phyloP scores from a whole-genome alignment of 768 basidiomycete species.

The Rhizopogon vulgaris region DNA sequence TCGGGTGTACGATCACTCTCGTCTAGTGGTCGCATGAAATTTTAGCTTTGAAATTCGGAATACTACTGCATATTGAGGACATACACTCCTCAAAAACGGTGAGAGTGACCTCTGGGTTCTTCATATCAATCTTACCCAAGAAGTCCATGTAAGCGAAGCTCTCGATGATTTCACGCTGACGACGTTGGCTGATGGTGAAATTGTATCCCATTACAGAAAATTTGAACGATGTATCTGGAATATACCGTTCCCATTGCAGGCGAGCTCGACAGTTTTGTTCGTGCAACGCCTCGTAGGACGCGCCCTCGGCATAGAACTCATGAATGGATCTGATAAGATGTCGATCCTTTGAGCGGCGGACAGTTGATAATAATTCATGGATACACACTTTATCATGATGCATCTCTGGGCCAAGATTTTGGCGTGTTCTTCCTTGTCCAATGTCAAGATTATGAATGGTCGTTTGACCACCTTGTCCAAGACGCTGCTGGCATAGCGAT shows the following conservation, averaged over 20 bases:
- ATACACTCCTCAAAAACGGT: slow-evolving; percentile 86
- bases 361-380: not conserved
- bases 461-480: slow-evolving; percentile 40
- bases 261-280: slow-evolving; percentile 37
- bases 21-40: slow-evolving; percentile 29
- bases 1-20: slow-evolving; percentile 42
- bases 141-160: slow-evolving; percentile 84
- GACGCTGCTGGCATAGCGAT: slow-evolving; percentile 31
- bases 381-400: slow-evolving; percentile 72
- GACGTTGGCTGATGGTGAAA: slow-evolving; percentile 61
- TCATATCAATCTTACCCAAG: slow-evolving; percentile 76
- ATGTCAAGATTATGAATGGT: slow-evolving; percentile 69
- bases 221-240: slow-evolving; percentile 69
- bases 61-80: slow-evolving; percentile 15
- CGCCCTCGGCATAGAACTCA: slow-evolving; percentile 70
- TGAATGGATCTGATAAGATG: slow-evolving; percentile 54
- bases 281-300: slow-evolving; percentile 68
- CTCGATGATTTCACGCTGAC: slow-evolving; percentile 66
- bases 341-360: not conserved
- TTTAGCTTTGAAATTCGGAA: not conserved
- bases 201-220: slow-evolving; percentile 73
- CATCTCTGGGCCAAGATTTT: slow-evolving; percentile 67
- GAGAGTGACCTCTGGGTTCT: slow-evolving; percentile 64
- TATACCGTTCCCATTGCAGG: slow-evolving; percentile 52
- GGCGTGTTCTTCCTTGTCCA: slow-evolving; percentile 72